Base-by-base conservation (phyloP, 768 basidiomycete genomes). In the Kwoniella shandongensis region DNA sequence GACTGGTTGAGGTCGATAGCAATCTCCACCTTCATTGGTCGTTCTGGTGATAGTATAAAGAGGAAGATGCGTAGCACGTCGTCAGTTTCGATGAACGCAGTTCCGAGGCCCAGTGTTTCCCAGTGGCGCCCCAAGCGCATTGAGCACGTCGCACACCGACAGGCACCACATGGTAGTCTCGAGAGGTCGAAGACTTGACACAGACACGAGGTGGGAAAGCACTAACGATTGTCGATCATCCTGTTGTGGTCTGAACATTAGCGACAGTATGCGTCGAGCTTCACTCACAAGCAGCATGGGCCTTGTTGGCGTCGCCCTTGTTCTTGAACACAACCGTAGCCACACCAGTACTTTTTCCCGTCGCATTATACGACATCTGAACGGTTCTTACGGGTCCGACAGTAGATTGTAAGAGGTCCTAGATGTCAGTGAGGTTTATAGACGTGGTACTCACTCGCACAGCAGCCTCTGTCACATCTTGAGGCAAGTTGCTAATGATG, bases 161-260 rank as follows among this genome's bases (percentile, higher is more conserved):
- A 42, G 32, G 32, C 32, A 32, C 32, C 32, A 32, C 32, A 32
- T 32, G 32, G 32, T 32, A 32, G 32, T 32, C 32, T 32, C 32
- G 32, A 32, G 32, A 32, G 32, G 32, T 32, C 32, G 32, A 13
- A 32, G 32, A 32, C 32, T 13, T 32, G n/a, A 17, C 41, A 23
- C 41, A 6, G 41, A 20, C n/a, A 59, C 32, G 32, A 32, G 6
- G 76, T 76, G 76, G 69, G 75, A 82, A 80, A 81, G 85, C 83
- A 98, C 96, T 91, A 88, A 99, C 96, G 96, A 82, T 92, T 91
- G 87, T 99, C 96, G 85, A 99, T 93, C 80, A 98, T 88, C 77
- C 96, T 88, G 81, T 89, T 90, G 84, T 99, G 91, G 82, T 98
- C 75, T 76, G 35, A 35, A 25, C 5, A 12, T 42, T 15, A 30